phyloP scores from a whole-genome alignment of 2,329 filamentous ascomycete species.

The Fusarium musae region DNA sequence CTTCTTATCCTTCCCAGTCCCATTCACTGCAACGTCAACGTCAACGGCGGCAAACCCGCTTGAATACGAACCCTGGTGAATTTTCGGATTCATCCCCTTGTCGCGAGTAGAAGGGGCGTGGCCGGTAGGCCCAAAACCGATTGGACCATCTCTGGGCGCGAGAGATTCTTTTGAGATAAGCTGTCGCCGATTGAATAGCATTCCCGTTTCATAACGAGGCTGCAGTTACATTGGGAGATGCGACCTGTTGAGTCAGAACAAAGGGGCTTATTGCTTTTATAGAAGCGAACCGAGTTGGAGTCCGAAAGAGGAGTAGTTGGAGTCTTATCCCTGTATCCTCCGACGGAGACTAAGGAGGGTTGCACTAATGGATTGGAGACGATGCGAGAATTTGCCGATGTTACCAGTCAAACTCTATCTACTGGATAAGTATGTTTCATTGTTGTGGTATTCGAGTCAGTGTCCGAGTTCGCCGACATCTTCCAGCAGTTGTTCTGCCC shows the following conservation, averaged over 20 bases:
- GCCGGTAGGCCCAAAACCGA: background rate
- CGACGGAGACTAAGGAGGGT: background rate
- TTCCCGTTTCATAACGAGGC: background rate
- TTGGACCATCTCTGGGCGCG: background rate
- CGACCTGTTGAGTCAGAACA: background rate
- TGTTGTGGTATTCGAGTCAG: background rate
- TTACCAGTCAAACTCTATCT: background rate
- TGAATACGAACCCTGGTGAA: background rate
- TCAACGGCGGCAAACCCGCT: background rate
- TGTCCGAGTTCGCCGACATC: too few species aligned
- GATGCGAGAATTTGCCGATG: background rate
- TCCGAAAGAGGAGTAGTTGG: background rate
- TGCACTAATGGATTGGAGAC: background rate
- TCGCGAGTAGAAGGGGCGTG: background rate
- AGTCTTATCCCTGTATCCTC: background rate
- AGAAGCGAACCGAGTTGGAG: background rate
- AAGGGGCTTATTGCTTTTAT: background rate
- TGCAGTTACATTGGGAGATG: background rate
- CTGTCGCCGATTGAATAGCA: background rate
- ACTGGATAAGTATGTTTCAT: background rate
- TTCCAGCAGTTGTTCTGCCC: accelerated
- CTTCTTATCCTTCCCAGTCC: too few species aligned
- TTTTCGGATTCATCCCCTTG: background rate
- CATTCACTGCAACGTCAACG: too few species aligned
- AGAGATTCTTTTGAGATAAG: background rate